A percentile compares a stretch with the other conserved stretches of the same genome.
These are phyloP conservation scores for Arabis hirsuta DNA, from an alignment of 345 rosid genomes.

Conservation along the genomic window DNA sequence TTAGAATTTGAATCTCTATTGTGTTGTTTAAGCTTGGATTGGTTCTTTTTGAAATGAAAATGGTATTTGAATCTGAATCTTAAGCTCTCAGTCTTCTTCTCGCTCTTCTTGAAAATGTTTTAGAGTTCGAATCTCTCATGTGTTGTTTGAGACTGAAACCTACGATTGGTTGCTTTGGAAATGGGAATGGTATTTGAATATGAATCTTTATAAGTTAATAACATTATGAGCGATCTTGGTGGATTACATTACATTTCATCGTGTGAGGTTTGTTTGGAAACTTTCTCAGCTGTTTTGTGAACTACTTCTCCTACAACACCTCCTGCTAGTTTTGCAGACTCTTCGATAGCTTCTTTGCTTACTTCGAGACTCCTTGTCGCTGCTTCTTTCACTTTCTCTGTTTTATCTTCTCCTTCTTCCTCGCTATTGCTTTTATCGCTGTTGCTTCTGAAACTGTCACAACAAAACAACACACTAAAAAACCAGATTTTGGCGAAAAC, in stretches of 20 bases:
- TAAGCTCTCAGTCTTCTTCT: too few species aligned
- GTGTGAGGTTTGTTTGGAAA: conserved; percentile 44
- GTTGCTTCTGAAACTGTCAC: conserved; percentile 56
- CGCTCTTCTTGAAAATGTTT: too few species aligned
- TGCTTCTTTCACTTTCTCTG: conserved; percentile 60
- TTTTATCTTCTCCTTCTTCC: conserved; percentile 33
- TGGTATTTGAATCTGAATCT: conserved; percentile 19
- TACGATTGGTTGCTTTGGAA: conserved; percentile 28
- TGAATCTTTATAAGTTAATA: conserved; percentile 23
- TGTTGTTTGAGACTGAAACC: conserved; percentile 1
- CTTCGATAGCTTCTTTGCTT: conserved; percentile 52
- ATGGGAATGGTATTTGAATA: conserved; percentile 24
- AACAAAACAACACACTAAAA: neutral
- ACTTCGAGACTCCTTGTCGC: conserved; percentile 51
- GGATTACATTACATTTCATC: conserved; percentile 52
- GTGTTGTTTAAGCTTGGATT: conserved; percentile 14
- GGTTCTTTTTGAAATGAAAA: conserved; percentile 29
- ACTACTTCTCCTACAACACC: conserved; percentile 47
- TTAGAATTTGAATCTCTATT: neutral
- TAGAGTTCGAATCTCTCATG: neutral
- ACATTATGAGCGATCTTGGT: conserved; percentile 18
- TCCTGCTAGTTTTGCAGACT: conserved; percentile 63
- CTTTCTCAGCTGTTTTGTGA: conserved; percentile 55
- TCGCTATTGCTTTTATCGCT: conserved; percentile 29
- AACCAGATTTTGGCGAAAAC: neutral